Evolutionary conservation across 495 filamentous ascomycete genomes (phyloP).

Genomic region (Penicillium daleae): DNA sequence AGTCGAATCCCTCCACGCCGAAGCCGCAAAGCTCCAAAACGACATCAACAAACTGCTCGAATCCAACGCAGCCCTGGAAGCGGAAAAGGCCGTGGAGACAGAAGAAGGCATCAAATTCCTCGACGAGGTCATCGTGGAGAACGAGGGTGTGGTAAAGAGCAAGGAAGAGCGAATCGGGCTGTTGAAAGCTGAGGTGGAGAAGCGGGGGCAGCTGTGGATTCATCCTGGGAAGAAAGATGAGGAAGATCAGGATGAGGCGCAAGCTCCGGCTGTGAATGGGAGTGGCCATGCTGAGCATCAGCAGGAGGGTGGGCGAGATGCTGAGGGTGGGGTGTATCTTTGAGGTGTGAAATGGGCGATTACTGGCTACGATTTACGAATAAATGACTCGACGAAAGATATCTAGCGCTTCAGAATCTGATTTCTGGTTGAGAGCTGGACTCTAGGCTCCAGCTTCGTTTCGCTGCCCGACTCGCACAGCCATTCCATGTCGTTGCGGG

Average conservation of each 20-base stretch:
- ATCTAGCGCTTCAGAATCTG: background rate
- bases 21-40: conserved; percentile 82
- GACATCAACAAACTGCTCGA: conserved; percentile 74
- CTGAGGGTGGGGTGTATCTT: conserved; percentile 67
- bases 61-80: conserved; percentile 39
- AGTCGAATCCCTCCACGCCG: conserved; percentile 69
- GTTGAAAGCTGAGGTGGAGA: conserved; percentile 74
- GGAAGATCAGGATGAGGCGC: conserved; percentile 19
- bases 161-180: conserved; percentile 74
- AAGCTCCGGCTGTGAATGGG: conserved; percentile 29
- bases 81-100: conserved; percentile 57
- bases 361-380: conserved; percentile 1
- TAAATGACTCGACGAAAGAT: background rate
- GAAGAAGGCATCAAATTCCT: conserved; percentile 68
- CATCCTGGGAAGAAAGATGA: conserved; percentile 46
- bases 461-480: no score
- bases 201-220: conserved; percentile 70
- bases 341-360: conserved; percentile 37
- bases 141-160: conserved; percentile 69
- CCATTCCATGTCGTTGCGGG: no score
- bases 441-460: background rate
- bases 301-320: conserved; percentile 27
- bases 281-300: conserved; percentile 22
- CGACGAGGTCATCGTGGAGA: conserved; percentile 60
- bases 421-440: background rate